phyloP scores from a whole-genome alignment of 108 stramenopile genomes.

The Cylindrotheca fusiformis region DNA sequence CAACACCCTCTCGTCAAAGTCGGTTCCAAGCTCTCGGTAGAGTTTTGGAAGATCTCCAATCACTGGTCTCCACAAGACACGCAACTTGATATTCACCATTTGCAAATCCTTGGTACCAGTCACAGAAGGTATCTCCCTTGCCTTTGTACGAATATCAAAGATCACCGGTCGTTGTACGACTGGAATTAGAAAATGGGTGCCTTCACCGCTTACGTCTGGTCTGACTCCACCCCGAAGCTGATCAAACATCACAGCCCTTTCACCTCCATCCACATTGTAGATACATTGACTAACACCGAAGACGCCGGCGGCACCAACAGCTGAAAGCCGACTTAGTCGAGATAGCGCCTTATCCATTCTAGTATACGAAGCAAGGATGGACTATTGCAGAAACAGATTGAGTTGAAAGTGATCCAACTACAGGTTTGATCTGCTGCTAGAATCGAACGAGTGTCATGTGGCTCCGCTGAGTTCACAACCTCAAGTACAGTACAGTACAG shows the following conservation, averaged over 20 bases:
- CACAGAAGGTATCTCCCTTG: constrained; percentile 93
- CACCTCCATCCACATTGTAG: constrained; percentile 97
- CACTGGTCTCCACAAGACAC: constrained; percentile 96
- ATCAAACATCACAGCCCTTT: constrained; percentile 99
- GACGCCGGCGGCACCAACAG: constrained; percentile 72
- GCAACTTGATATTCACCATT: constrained; percentile 98
- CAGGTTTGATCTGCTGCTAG: not conserved
- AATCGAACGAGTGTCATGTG: not conserved
- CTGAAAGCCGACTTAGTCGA: constrained; percentile 59
- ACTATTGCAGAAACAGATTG: not conserved
- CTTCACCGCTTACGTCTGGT: constrained; percentile 89
- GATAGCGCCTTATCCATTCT: constrained; percentile 23
- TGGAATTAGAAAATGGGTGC: constrained; percentile 92
- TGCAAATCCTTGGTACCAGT: constrained; percentile 99
- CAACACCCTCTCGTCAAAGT: constrained; percentile 99
- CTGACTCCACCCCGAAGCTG: constrained; percentile 92
- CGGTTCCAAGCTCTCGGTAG: constrained; percentile 92
- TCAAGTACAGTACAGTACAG: not conserved
- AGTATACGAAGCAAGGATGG: constrained; percentile 22
- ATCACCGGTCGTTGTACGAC: constrained; percentile 90
- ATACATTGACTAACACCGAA: constrained; percentile 83
- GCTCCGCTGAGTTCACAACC: not conserved
- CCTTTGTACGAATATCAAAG: constrained; percentile 94
- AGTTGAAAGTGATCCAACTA: not conserved
- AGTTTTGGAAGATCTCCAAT: constrained; percentile 89